phyloP scores from a whole-genome alignment of 495 filamentous ascomycete species.

The Parathielavia appendiculata region DNA sequence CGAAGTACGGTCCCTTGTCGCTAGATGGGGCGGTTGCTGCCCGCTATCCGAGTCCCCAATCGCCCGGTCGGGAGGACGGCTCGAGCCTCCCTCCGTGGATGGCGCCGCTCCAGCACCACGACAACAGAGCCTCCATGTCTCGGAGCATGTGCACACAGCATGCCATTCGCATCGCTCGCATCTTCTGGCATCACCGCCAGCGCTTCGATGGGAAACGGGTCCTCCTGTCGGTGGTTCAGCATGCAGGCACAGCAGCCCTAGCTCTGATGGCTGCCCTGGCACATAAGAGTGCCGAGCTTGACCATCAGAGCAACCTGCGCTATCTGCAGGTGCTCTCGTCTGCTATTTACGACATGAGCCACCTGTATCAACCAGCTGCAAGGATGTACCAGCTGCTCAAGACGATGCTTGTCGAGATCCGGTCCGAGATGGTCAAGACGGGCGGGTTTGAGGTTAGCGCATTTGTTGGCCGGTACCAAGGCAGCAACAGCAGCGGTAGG shows the following conservation, averaged over 20 bases:
- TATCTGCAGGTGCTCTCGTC: constrained; percentile 35
- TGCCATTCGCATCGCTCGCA: constrained; percentile 45
- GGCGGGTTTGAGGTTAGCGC: constrained; percentile 10
- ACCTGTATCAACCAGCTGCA: constrained; percentile 36
- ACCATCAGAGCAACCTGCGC: constrained; percentile 32
- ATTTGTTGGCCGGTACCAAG: constrained; percentile 10
- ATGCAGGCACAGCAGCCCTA: constrained; percentile 48
- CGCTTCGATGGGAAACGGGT: constrained; percentile 46
- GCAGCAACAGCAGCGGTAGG: constrained; percentile 1
- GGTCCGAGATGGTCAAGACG: constrained; percentile 25
- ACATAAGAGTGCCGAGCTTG: constrained; percentile 31
- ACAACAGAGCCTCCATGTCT: constrained; percentile 41
- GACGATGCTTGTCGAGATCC: constrained; percentile 33
- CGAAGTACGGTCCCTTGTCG: constrained; percentile 38
- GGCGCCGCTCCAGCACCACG: constrained; percentile 20
- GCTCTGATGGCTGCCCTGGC: constrained; percentile 49
- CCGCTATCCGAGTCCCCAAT: constrained; percentile 12
- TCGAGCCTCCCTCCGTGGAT: constrained; percentile 14
- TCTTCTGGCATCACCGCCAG: constrained; percentile 49
- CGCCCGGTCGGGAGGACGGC: constrained; percentile 2
- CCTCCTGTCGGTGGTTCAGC: constrained; percentile 43
- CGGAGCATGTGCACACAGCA: constrained; percentile 49
- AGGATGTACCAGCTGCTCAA: constrained; percentile 35
- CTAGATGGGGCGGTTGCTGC: constrained; percentile 21
- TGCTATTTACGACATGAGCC: constrained; percentile 44